Percentiles rank a stretch among this genome's conserved stretches.
Conservation (phyloP, 495 filamentous ascomycete species). For the Trichoderma parareesei region DNA sequence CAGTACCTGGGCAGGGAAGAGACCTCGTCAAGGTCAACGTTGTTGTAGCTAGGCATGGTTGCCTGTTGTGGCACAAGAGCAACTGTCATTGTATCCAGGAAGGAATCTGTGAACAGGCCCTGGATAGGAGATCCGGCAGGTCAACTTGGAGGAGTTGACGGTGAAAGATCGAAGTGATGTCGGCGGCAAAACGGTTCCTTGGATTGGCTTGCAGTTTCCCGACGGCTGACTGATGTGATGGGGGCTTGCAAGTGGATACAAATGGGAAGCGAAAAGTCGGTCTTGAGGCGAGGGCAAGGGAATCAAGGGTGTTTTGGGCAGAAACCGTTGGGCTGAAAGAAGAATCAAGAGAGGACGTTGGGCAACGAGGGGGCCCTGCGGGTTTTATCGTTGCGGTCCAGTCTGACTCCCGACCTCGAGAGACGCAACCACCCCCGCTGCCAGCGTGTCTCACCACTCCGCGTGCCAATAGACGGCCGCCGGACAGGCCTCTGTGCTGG, state of each 20-base stretch:
- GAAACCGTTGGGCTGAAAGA: conserved; percentile 41
- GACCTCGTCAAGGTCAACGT: conserved; percentile 43
- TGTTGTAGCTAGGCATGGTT: conserved; percentile 41
- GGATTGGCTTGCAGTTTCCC: conserved; percentile 14
- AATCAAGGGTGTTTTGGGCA: conserved; percentile 28
- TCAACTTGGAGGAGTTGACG: conserved; percentile 10
- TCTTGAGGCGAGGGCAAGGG: conserved; percentile 10
- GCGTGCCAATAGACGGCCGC: conserved; percentile 6
- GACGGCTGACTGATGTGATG: conserved; percentile 8
- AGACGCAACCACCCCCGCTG: conserved; percentile 5
- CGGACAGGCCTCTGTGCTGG: conserved; percentile 15
- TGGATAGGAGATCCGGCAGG: not conserved
- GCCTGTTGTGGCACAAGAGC: conserved; percentile 35
- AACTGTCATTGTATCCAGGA: conserved; percentile 28
- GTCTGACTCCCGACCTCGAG: conserved; percentile 4
- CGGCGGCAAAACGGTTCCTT: conserved; percentile 20
- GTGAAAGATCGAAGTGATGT: conserved; percentile 13
- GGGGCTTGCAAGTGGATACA: conserved; percentile 7
- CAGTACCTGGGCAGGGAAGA: conserved; percentile 46
- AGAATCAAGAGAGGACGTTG: conserved; percentile 34
- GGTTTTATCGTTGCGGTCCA: conserved; percentile 37
- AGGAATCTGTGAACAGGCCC: conserved; percentile 12
- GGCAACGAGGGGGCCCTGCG: conserved; percentile 40
- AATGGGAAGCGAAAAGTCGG: conserved; percentile 12
- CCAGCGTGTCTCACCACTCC: conserved; percentile 6